Percentiles rank a stretch among this genome's conserved stretches.
These are phyloP conservation scores for Pyricularia pennisetigena DNA, from an alignment of 2,329 filamentous ascomycete species.

Conservation along the genomic window DNA sequence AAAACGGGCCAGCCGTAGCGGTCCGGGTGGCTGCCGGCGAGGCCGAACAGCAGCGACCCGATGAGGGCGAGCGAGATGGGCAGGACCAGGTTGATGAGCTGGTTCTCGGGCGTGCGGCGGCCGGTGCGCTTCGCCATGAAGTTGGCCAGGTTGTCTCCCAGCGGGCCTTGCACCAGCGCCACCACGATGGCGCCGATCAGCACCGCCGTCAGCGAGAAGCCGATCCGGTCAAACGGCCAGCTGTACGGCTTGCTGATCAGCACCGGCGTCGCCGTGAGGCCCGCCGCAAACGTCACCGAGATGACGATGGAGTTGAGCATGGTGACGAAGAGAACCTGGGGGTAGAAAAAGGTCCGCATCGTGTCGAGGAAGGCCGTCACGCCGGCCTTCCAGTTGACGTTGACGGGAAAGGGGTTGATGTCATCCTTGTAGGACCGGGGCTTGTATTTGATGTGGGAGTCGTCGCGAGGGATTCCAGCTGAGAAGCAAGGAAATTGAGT, in stretches of 20 bases:
- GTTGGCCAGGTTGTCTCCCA: conserved; percentile 19
- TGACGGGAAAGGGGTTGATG: background rate
- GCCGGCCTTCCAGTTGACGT: conserved; percentile 14
- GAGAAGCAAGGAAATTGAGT: background rate
- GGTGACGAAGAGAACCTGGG: conserved; percentile 21
- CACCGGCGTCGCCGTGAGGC: conserved; percentile 15
- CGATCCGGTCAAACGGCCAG: conserved; percentile 19
- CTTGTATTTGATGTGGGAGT: background rate
- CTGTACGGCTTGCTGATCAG: conserved; percentile 15
- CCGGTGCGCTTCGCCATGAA: conserved; percentile 13
- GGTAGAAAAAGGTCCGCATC: conserved; percentile 20
- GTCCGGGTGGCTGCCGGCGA: conserved; percentile 12
- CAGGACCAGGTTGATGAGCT: conserved; percentile 19
- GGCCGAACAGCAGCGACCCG: conserved; percentile 21
- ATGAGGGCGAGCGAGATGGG: conserved; percentile 18
- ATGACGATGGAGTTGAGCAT: conserved; percentile 18
- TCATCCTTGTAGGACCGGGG: background rate
- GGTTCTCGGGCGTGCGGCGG: conserved; percentile 21
- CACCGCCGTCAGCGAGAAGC: conserved; percentile 16
- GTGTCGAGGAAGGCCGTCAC: conserved; percentile 16
- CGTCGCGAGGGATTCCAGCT: background rate
- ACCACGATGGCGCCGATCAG: conserved; percentile 11
- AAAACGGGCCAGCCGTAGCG: conserved; percentile 17
- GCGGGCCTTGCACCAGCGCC: conserved; percentile 16
- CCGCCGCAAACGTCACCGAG: conserved; percentile 16